phyloP scores from a whole-genome alignment of 345 rosid genomes.

The Nasturtium officinale region DNA sequence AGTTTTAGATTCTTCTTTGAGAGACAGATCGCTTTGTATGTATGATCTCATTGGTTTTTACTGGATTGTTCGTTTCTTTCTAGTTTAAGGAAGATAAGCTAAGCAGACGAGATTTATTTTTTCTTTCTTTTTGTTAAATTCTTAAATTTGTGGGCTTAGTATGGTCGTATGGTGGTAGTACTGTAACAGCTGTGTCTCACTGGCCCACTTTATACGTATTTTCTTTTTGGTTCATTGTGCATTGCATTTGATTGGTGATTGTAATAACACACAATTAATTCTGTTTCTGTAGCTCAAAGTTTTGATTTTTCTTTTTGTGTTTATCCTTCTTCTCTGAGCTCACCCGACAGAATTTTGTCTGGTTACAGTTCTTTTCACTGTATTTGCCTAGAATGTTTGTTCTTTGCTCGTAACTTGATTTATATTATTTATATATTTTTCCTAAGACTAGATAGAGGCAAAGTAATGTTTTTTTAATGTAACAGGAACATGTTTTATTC shows the following conservation, averaged over 20 bases:
- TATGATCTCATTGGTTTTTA: not conserved
- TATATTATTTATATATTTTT: not conserved
- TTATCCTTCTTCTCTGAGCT: not conserved
- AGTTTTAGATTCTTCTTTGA: not conserved
- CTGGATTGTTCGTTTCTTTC: constrained; percentile 1
- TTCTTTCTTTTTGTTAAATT: not conserved
- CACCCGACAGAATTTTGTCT: constrained; percentile 26
- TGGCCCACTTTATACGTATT: constrained; percentile 36
- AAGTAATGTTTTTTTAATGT: not conserved
- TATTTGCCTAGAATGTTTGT: constrained; percentile 30
- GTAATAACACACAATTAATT: constrained; percentile 2
- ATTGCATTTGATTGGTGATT: constrained; percentile 23
- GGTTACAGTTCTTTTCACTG: not conserved
- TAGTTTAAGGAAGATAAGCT: constrained; percentile 16
- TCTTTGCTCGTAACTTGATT: not conserved
- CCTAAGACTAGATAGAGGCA: not conserved
- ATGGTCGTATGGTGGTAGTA: not conserved
- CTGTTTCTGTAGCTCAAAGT: constrained; percentile 29
- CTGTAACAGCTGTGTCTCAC: constrained; percentile 21
- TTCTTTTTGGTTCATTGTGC: not conserved
- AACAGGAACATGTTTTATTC: not conserved
- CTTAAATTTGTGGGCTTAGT: not conserved
- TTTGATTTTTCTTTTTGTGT: not conserved
- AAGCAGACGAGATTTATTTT: constrained; percentile 4
- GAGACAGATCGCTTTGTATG: constrained; percentile 32